These are phyloP conservation scores for Plasmopara halstedii DNA, from an alignment of 352 stramenopile genomes.

Conservation along the genomic window DNA sequence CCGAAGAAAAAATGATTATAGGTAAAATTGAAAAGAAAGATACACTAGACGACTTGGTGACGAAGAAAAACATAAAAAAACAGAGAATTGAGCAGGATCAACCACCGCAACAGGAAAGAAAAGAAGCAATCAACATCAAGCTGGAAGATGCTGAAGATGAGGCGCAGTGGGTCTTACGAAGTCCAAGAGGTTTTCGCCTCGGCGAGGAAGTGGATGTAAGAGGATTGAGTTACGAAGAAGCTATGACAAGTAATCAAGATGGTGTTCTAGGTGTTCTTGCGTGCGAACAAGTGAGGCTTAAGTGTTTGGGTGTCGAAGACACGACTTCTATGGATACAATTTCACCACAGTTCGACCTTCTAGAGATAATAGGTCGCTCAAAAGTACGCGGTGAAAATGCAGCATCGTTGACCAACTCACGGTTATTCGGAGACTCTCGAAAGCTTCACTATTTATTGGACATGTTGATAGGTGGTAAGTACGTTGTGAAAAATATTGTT, in stretches of 20 bases:
- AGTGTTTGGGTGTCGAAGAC: constrained; percentile 60
- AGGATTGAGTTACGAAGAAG: constrained; percentile 50
- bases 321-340: constrained; percentile 44
- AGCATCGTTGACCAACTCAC: constrained; percentile 40
- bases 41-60: neutral
- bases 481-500: constrained; percentile 74
- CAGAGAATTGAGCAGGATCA: constrained; percentile 2
- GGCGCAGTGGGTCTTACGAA: constrained; percentile 45
- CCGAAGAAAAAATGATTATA: constrained; percentile 4
- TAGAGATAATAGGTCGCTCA: constrained; percentile 67
- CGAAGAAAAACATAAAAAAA: constrained; percentile 11
- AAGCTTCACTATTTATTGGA: constrained; percentile 82
- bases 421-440: constrained; percentile 56
- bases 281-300: constrained; percentile 52
- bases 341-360: constrained; percentile 63
- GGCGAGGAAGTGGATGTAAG: constrained; percentile 49
- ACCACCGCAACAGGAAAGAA: neutral
- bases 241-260: constrained; percentile 32
- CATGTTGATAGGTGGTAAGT: constrained; percentile 49
- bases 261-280: constrained; percentile 65
- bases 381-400: constrained; percentile 56
- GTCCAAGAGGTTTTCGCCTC: constrained; percentile 53
- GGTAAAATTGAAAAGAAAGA: constrained; percentile 6
- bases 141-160: constrained; percentile 23
- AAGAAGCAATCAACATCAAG: constrained; percentile 15